phyloP scores from a whole-genome alignment of 768 basidiomycete species.

The Mycena belliarum region DNA sequence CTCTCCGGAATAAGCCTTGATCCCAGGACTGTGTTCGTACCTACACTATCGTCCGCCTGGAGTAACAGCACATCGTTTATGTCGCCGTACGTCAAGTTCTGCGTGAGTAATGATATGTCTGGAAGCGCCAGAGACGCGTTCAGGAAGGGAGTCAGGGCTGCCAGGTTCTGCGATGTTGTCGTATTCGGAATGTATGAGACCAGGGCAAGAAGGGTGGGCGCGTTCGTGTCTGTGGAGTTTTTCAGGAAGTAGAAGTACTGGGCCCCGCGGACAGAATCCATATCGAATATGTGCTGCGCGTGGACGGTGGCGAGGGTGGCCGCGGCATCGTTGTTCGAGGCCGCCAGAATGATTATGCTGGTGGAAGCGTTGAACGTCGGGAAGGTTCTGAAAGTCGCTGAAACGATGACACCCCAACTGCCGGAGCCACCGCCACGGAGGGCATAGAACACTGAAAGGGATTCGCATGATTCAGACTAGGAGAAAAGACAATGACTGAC shows the following conservation, averaged over 20 bases:
- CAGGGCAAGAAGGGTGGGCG: conserved; percentile 23
- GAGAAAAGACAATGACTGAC: conserved; percentile 15
- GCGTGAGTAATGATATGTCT: conserved; percentile 14
- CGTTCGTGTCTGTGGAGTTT: conserved; percentile 1
- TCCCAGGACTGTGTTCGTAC: conserved; percentile 16
- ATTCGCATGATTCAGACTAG: neutral
- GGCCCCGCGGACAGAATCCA: conserved; percentile 30
- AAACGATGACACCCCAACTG: conserved; percentile 39
- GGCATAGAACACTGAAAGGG: conserved; percentile 29
- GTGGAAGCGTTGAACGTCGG: conserved; percentile 34
- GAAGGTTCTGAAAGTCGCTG: conserved; percentile 35
- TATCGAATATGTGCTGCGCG: conserved; percentile 37
- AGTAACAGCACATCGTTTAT: conserved; percentile 23
- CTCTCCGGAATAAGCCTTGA: conserved; percentile 22
- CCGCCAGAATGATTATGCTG: conserved; percentile 21
- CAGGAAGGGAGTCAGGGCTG: conserved; percentile 26
- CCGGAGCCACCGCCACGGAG: conserved; percentile 33
- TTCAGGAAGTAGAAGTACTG: conserved; percentile 33
- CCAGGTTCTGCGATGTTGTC: conserved; percentile 15
- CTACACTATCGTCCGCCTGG: conserved; percentile 18
- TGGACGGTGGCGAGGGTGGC: conserved; percentile 31
- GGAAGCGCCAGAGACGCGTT: conserved; percentile 20
- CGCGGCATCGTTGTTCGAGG: conserved; percentile 20
- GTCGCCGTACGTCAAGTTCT: neutral
- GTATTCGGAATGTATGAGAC: conserved; percentile 11